A percentile compares a stretch with the other conserved stretches of the same genome.
phyloP scores from a whole-genome alignment of 2,329 filamentous ascomycete species.

The Diplodia scrobiculata region DNA sequence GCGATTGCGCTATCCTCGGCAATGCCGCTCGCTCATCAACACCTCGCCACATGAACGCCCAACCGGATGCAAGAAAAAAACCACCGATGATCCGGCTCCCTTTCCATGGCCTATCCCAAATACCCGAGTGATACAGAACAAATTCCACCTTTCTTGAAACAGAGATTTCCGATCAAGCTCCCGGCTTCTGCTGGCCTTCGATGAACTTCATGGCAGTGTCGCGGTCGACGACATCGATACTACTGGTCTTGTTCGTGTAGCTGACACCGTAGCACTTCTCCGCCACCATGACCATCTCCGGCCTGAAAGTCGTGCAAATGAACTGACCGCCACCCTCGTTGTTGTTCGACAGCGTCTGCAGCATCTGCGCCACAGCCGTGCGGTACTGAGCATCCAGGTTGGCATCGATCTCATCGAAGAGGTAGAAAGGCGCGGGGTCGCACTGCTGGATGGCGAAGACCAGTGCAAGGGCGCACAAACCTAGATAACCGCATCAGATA shows the following conservation, averaged over 20 bases:
- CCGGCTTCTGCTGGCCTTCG: slow-evolving; percentile 69
- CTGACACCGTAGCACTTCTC: slow-evolving; percentile 98
- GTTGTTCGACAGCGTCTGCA: slow-evolving; percentile 57
- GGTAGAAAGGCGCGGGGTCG: slow-evolving; percentile 96
- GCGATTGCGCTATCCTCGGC: slow-evolving; percentile 18
- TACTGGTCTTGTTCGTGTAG: slow-evolving; percentile 88
- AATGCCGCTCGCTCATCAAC: not conserved
- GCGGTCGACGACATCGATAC: slow-evolving; percentile 83
- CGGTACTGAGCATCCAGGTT: slow-evolving; percentile 98
- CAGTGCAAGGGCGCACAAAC: slow-evolving; percentile 91
- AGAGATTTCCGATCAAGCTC: not conserved
- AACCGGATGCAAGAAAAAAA: slow-evolving; percentile 18
- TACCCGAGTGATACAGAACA: not conserved
- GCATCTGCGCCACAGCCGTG: slow-evolving; percentile 87
- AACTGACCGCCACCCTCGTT: slow-evolving; percentile 69
- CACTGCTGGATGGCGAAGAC: slow-evolving; percentile 99
- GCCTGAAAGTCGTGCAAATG: slow-evolving; percentile 97
- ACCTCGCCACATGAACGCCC: slow-evolving; percentile 12
- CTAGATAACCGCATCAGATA: slow-evolving; percentile 48
- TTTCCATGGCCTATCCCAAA: not conserved
- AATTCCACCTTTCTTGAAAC: not conserved
- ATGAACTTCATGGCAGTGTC: slow-evolving; percentile 93
- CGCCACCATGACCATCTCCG: slow-evolving; percentile 91
- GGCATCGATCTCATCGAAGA: slow-evolving; percentile 98
- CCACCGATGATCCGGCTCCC: not conserved